A percentile compares a stretch with the other conserved stretches of the same genome.
phyloP scores from a whole-genome alignment of 1,284 basidiomycete genomes.

The Coniferiporia sulphurascens region DNA sequence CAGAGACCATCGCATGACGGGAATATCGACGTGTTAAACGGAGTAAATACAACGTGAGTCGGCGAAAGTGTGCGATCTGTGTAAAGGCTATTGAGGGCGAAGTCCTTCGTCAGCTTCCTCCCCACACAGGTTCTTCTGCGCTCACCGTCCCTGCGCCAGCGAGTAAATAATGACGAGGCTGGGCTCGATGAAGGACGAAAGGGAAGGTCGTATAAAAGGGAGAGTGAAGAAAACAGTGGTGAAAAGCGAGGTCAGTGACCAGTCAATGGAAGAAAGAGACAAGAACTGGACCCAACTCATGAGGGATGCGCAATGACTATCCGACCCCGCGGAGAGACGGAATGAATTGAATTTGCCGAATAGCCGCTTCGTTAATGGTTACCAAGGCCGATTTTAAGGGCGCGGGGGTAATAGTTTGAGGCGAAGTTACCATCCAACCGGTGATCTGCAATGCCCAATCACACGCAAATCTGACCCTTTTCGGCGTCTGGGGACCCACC shows the following conservation, averaged over 20 bases:
- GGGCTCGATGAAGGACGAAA: neutral
- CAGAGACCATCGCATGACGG: constrained; percentile 16
- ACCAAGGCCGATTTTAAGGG: neutral
- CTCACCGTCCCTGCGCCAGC: constrained; percentile 9
- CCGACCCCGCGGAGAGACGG: neutral
- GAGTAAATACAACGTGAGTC: neutral
- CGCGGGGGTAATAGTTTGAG: neutral
- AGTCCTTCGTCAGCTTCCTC: neutral
- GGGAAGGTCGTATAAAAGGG: neutral
- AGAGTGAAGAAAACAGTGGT: neutral
- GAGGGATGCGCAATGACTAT: neutral
- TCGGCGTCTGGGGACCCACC: no score
- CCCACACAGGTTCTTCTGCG: neutral
- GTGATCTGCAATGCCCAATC: neutral
- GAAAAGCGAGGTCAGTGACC: neutral
- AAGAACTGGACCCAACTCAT: neutral
- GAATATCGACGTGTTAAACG: neutral
- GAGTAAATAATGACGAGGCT: neutral
- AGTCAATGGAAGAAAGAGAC: neutral
- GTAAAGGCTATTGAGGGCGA: neutral
- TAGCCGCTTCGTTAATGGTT: neutral
- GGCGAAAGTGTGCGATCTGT: neutral
- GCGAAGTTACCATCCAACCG: constrained; percentile 2
- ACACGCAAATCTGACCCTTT: neutral
- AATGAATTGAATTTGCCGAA: neutral